Base-by-base conservation (phyloP, 306 rosid species). In the Dalbergia cochinchinensis region DNA sequence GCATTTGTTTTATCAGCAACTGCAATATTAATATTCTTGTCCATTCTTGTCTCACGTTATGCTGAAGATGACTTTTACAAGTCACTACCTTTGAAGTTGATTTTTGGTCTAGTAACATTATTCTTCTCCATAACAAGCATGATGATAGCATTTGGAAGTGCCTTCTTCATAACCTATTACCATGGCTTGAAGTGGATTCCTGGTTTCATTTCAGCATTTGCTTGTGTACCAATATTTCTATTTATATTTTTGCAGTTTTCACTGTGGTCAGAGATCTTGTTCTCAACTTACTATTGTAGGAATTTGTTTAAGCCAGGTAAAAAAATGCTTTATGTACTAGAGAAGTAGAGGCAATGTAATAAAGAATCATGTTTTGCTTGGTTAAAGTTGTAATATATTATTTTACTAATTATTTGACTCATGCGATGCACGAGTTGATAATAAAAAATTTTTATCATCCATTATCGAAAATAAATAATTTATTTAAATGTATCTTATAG, bases 11-110 rank as follows among this genome's bases (percentile, higher is more conserved):
- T 82, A 16, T 85, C 89, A 0, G 4, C 81, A 7, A 39, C 80
- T 3, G 67, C 86, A 5, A 73, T 78, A 8, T 20, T 85, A 0
- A 83, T 88, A 69, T 87, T 87, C 64, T 67, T 82, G 80, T 84
- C 72, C 8, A 72, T 82, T 19, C 82, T 87, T 7, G 34, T 72
- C 1, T 74, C 85, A 0, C 82, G 87, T 6, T 87, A 85, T 14
- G 81, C 83, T 3, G 87, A 87, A 8, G 50, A 69, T 0, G 84
- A 86, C 16, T 86, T 86, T 8, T 71, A 79, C 4, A 64, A 10
- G 20, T 74, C 84, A 6, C 61, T 87, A 16, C 87, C 91, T 0
- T 3, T 5, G 60, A 87, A 74, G 79, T 67, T 87, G 37, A 84
- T 78, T 34, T 4, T 10, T n/a, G 90, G 88, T 51, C 12, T 84